Evolutionary conservation across 2,329 filamentous ascomycete genomes (phyloP).

Genomic region (Ceratocystis variospora): DNA sequence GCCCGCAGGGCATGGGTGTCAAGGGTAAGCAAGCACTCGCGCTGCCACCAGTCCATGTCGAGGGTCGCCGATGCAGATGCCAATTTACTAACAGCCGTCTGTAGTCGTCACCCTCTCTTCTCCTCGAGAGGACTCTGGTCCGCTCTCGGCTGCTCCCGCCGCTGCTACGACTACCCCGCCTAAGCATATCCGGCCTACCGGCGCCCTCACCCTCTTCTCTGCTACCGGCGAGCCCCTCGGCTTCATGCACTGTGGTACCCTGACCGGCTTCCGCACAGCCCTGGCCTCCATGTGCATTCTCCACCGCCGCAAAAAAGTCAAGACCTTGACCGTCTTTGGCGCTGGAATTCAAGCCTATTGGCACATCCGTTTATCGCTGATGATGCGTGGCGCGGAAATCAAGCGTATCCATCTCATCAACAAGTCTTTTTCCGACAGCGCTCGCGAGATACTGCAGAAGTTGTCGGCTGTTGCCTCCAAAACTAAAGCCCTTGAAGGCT

Average conservation of each 20-base stretch:
- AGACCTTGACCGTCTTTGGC: constrained; percentile 72
- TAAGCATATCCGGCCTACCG: constrained; percentile 37
- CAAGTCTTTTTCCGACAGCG: constrained; percentile 49
- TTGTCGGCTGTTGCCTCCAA: constrained; percentile 33
- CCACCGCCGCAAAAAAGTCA: constrained; percentile 51
- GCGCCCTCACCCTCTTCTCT: constrained; percentile 55
- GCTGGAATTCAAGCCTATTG: constrained; percentile 85
- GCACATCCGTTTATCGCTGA: constrained; percentile 74
- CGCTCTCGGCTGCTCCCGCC: constrained; percentile 21
- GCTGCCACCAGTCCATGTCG: not conserved
- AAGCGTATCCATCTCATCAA: constrained; percentile 75
- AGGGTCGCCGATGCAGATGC: too few species aligned
- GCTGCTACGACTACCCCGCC: not conserved
- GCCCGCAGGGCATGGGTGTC: constrained; percentile 49
- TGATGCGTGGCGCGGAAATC: constrained; percentile 57
- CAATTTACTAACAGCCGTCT: not conserved
- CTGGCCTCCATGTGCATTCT: constrained; percentile 56
- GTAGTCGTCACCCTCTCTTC: constrained; percentile 50
- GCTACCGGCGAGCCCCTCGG: constrained; percentile 49
- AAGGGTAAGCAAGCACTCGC: constrained; percentile 37
- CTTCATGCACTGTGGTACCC: constrained; percentile 56
- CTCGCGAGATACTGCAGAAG: constrained; percentile 36
- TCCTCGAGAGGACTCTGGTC: constrained; percentile 23
- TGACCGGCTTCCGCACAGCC: constrained; percentile 72
- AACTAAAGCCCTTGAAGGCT: constrained; percentile 45